phyloP scores from a whole-genome alignment of 306 rosid species.

The Inga oerstediana region DNA sequence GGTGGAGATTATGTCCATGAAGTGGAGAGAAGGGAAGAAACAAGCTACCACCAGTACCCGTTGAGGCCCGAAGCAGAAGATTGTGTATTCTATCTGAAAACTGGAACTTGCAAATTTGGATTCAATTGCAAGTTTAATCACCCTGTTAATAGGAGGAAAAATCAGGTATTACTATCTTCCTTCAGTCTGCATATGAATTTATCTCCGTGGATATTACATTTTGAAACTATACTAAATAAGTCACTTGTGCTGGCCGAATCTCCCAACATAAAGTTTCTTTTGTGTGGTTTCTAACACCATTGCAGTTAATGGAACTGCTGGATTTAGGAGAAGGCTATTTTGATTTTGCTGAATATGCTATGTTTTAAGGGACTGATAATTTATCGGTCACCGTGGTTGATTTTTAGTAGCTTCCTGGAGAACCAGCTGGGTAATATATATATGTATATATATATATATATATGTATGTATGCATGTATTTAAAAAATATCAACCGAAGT shows the following conservation, averaged over 20 bases:
- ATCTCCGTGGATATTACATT: background rate
- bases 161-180: conserved; percentile 48
- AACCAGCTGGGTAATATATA: conserved; percentile 9
- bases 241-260: background rate
- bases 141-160: conserved; percentile 61
- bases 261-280: background rate
- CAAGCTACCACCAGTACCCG: conserved; percentile 52
- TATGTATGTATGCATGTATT: background rate
- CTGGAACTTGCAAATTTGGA: conserved; percentile 88
- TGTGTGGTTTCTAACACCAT: conserved; percentile 19
- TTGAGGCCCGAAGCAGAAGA: conserved; percentile 93
- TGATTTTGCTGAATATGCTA: conserved; percentile 9
- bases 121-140: conserved; percentile 89
- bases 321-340: conserved; percentile 16
- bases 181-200: background rate
- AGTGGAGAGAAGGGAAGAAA: conserved; percentile 30
- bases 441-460: background rate
- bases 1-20: conserved; percentile 16
- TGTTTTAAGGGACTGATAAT: conserved; percentile 19
- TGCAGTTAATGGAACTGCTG: background rate
- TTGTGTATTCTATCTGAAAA: conserved; percentile 81
- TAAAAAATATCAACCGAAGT: background rate
- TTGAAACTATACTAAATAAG: conserved; percentile 6
- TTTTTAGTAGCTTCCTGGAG: conserved; percentile 3
- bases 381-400: background rate